phyloP scores from a whole-genome alignment of 1,284 basidiomycete species.

The Sanghuangporus sanghuang region DNA sequence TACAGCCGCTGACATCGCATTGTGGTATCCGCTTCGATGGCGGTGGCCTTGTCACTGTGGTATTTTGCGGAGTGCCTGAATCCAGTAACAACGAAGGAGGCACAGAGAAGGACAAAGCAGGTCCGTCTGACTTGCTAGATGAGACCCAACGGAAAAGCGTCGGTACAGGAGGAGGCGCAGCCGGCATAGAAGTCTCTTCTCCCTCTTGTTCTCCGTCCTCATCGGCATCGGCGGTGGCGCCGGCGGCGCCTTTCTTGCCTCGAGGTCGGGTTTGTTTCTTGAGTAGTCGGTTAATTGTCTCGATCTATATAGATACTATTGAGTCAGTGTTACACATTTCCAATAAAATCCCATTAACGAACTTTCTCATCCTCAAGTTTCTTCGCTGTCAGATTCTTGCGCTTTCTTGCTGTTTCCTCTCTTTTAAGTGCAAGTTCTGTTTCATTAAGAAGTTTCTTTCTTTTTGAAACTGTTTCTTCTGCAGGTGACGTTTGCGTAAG shows the following conservation, averaged over 20 bases:
- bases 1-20: slow-evolving; percentile 47
- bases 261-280: slow-evolving; percentile 80
- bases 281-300: slow-evolving; percentile 87
- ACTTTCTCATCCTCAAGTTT: slow-evolving; percentile 92
- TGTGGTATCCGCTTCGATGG: slow-evolving; percentile 22
- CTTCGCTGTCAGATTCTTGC: slow-evolving; percentile 84
- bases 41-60: slow-evolving; percentile 17
- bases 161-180: slow-evolving; percentile 27
- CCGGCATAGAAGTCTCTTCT: slow-evolving; percentile 25
- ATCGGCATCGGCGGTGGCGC: slow-evolving; percentile 35
- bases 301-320: slow-evolving; percentile 40
- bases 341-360: slow-evolving; percentile 17
- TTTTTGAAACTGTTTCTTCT: slow-evolving; percentile 46
- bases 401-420: slow-evolving; percentile 82
- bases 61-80: slow-evolving; percentile 23
- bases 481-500: slow-evolving; percentile 12
- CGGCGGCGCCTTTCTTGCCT: slow-evolving; percentile 54
- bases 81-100: slow-evolving; percentile 36
- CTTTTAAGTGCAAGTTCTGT: slow-evolving; percentile 75
- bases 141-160: slow-evolving; percentile 64
- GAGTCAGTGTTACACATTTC: not conserved
- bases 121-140: slow-evolving; percentile 28
- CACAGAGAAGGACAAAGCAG: slow-evolving; percentile 45
- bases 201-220: slow-evolving; percentile 25
- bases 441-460: slow-evolving; percentile 79